These are phyloP conservation scores for Sporothrix mexicana DNA, from an alignment of 2,329 filamentous ascomycete species.

Conservation along the genomic window DNA sequence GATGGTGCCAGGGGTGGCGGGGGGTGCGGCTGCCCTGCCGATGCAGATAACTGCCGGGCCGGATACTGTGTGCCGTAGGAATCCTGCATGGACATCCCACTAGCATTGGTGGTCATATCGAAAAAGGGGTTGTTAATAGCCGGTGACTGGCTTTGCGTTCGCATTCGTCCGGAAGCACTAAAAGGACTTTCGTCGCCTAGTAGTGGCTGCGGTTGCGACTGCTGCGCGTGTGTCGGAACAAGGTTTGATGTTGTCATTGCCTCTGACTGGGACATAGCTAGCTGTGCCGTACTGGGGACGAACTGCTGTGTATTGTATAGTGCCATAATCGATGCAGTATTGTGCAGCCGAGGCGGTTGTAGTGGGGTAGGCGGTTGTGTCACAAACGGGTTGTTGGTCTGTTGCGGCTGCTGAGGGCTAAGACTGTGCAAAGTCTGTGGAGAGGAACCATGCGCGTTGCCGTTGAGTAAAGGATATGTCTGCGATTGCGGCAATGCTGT, in stretches of 20 bases:
- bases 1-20: conserved; percentile 36
- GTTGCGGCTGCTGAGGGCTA: conserved; percentile 31
- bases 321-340: conserved; percentile 77
- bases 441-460: conserved; percentile 33
- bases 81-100: neutral
- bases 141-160: neutral
- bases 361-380: conserved; percentile 44
- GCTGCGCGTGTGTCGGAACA: neutral
- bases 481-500: conserved; percentile 35
- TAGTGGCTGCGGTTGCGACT: conserved; percentile 40
- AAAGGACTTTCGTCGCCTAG: neutral
- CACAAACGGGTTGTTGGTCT: conserved; percentile 44
- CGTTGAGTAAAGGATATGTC: conserved; percentile 30
- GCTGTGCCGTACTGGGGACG: conserved; percentile 49
- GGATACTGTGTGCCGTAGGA: neutral
- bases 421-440: conserved; percentile 9
- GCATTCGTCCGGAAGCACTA: neutral
- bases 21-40: conserved; percentile 30
- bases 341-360: conserved; percentile 56
- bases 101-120: conserved; percentile 39
- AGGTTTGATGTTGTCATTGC: too few relatives aligned
- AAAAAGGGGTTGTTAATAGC: conserved; percentile 64
- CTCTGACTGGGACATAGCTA: conserved; percentile 15
- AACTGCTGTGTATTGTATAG: conserved; percentile 70
- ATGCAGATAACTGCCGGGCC: neutral